Percentiles rank a stretch among this genome's conserved stretches.
These are phyloP conservation scores for Naganishia sp. DNA, from an alignment of 1,284 basidiomycete species.

Conservation along the genomic window DNA sequence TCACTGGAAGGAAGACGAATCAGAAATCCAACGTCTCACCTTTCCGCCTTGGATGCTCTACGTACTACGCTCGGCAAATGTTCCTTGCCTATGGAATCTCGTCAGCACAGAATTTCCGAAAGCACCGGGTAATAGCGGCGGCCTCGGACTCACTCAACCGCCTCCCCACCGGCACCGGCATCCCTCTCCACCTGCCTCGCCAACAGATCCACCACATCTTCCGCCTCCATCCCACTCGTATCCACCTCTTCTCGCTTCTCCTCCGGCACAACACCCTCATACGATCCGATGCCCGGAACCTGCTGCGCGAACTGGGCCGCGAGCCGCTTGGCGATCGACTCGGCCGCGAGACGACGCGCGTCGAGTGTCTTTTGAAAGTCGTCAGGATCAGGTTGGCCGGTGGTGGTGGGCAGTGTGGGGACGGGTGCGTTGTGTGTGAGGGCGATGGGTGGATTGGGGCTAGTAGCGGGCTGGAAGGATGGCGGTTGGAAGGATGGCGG, in stretches of 20 bases:
- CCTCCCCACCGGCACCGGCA: conserved; percentile 12
- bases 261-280: conserved; percentile 30
- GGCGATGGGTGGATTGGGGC: conserved; percentile 5
- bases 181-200: conserved; percentile 26
- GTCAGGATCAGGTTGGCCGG: conserved; percentile 15
- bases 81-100: conserved; percentile 33
- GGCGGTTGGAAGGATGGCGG: conserved; percentile 13
- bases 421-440: neutral
- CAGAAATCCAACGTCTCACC: neutral
- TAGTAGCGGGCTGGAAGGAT: conserved; percentile 1
- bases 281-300: conserved; percentile 48
- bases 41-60: neutral
- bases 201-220: conserved; percentile 28
- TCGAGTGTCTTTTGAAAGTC: conserved; percentile 48
- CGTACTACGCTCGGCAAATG: conserved; percentile 52
- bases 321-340: conserved; percentile 73
- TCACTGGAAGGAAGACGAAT: conserved; percentile 61
- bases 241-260: conserved; percentile 5
- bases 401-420: neutral
- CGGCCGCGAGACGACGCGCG: conserved; percentile 69
- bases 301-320: conserved; percentile 58
- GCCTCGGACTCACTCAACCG: conserved; percentile 5
- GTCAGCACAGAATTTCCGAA: neutral
- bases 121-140: no score
- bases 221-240: conserved; percentile 31